Evolutionary conservation across 1,139 yeast species (phyloP).

Genomic region (Taiozyma onychis): DNA sequence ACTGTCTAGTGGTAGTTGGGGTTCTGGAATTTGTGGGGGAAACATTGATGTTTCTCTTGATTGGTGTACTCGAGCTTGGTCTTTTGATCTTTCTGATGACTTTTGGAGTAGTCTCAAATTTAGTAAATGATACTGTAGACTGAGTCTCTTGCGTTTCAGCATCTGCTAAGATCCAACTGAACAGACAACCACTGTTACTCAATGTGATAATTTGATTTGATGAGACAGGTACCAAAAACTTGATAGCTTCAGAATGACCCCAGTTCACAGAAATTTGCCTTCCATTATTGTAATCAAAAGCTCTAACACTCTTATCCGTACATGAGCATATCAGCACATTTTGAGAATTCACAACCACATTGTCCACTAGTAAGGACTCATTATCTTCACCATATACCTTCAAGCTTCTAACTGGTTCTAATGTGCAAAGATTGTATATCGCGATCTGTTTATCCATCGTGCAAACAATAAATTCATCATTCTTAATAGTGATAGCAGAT

Average conservation of each 20-base stretch:
- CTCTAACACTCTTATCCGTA: conserved; percentile 52
- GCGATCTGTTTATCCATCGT: conserved; percentile 46
- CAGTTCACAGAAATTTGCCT: conserved; percentile 44
- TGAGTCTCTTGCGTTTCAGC: not conserved
- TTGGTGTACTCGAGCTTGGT: conserved; percentile 5
- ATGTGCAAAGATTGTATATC: conserved; percentile 33
- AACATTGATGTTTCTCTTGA: conserved; percentile 8
- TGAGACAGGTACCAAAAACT: conserved; percentile 32
- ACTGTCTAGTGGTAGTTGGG: conserved; percentile 6
- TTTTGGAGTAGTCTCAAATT: conserved; percentile 18
- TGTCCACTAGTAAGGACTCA: conserved; percentile 41
- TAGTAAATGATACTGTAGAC: conserved; percentile 8
- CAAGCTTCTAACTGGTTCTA: conserved; percentile 34
- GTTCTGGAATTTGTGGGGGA: conserved; percentile 1
- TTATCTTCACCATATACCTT: conserved; percentile 36
- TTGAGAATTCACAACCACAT: conserved; percentile 28
- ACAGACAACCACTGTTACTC: conserved; percentile 48
- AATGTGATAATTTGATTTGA: conserved; percentile 33
- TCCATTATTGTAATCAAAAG: conserved; percentile 42
- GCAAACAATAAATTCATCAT: conserved; percentile 40
- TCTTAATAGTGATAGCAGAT: conserved; percentile 27
- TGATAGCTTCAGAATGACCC: conserved; percentile 61
- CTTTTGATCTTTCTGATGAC: conserved; percentile 23
- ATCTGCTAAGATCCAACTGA: conserved; percentile 34
- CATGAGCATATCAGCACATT: conserved; percentile 40